Conservation (phyloP, 177 flowering plant species). For the Vitis hybrid region DNA sequence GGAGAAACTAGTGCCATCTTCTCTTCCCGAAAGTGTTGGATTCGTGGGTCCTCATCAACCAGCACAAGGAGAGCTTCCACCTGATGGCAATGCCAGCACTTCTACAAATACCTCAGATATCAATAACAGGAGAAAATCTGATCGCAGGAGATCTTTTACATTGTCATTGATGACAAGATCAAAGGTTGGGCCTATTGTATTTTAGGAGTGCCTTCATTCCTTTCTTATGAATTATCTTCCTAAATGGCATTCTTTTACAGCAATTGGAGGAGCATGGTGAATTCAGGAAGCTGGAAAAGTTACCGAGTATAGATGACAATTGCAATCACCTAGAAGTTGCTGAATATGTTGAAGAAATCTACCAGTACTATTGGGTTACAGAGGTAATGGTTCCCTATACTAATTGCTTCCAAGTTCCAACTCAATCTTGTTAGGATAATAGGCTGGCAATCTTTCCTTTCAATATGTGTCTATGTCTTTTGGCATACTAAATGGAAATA, state of each 20-base stretch:
- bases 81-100: constrained; percentile 20
- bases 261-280: constrained; percentile 30
- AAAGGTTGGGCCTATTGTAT: constrained; percentile 43
- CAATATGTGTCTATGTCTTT: too few relatives aligned
- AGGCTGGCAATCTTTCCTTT: too few relatives aligned
- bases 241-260: constrained; percentile 30
- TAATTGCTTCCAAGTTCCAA: not conserved
- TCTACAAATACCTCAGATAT: constrained; percentile 18
- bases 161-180: constrained; percentile 55
- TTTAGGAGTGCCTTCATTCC: not conserved
- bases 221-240: constrained; percentile 4
- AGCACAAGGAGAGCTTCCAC: constrained; percentile 21
- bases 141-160: constrained; percentile 75
- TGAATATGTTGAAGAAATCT: constrained; percentile 87
- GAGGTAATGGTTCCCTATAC: constrained; percentile 48
- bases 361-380: constrained; percentile 76
- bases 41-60: constrained; percentile 23
- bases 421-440: too few relatives aligned
- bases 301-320: constrained; percentile 68
- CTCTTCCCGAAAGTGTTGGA: constrained; percentile 19
- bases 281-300: constrained; percentile 29
- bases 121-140: constrained; percentile 29
- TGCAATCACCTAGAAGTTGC: constrained; percentile 79
- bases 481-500: too few relatives aligned
- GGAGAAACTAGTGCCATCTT: constrained; percentile 15